Evolutionary conservation across 495 filamentous ascomycete genomes (phyloP).

Genomic region (Clohesyomyces aquaticus): DNA sequence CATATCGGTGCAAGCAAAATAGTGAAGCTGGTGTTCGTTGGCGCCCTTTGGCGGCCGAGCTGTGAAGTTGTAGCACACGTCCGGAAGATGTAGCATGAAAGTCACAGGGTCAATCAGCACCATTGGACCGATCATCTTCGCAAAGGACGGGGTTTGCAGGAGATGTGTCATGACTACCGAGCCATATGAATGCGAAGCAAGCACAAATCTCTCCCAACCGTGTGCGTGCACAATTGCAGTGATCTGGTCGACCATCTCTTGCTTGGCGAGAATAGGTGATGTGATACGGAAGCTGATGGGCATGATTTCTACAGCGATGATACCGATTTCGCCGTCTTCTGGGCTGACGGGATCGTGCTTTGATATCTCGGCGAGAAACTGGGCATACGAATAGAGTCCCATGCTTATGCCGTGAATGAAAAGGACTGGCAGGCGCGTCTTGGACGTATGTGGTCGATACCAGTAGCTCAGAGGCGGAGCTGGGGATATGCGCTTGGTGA

Average conservation of each 20-base stretch:
- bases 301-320: slow-evolving; percentile 68
- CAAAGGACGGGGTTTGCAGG: slow-evolving; percentile 52
- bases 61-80: slow-evolving; percentile 71
- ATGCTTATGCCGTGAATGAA: slow-evolving; percentile 76
- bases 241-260: slow-evolving; percentile 58
- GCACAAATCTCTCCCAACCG: slow-evolving; percentile 56
- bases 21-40: slow-evolving; percentile 68
- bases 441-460: slow-evolving; percentile 64
- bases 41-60: slow-evolving; percentile 55
- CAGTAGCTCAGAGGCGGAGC: slow-evolving; percentile 62
- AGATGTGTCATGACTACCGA: slow-evolving; percentile 64
- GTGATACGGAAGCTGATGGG: slow-evolving; percentile 66
- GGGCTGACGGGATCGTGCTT: slow-evolving; percentile 16
- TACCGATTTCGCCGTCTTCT: slow-evolving; percentile 55
- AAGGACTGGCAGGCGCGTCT: slow-evolving; percentile 58
- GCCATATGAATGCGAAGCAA: slow-evolving; percentile 59
- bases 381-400: slow-evolving; percentile 64
- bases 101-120: slow-evolving; percentile 69
- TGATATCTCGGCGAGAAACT: slow-evolving; percentile 59
- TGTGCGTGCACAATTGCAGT: slow-evolving; percentile 57
- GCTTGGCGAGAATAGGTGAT: slow-evolving; percentile 49
- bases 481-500: slow-evolving; percentile 51
- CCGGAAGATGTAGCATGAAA: slow-evolving; percentile 65
- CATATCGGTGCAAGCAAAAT: slow-evolving; percentile 68
- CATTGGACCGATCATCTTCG: slow-evolving; percentile 51